Evolutionary conservation across 331 rosid genomes (phyloP).

Genomic region (Malus hybrid): DNA sequence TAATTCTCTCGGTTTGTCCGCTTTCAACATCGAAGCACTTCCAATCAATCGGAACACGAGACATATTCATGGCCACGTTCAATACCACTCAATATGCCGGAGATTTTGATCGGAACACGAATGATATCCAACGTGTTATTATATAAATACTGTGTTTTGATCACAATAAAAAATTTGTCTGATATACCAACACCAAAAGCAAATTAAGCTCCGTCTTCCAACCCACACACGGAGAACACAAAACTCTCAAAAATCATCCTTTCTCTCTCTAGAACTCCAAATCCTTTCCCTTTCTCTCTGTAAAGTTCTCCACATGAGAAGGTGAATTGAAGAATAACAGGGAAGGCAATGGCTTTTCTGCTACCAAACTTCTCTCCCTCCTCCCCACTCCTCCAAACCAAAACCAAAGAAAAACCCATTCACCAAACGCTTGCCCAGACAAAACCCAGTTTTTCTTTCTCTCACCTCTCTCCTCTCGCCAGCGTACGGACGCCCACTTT

Average conservation of each 20-base stretch:
- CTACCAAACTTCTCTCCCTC: conserved; percentile 56
- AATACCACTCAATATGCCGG: conserved; percentile 32
- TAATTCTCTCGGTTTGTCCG: neutral
- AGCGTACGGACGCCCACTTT: conserved; percentile 36
- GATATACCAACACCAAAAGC: conserved; percentile 10
- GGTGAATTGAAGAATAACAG: conserved; percentile 7
- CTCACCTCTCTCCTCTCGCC: conserved; percentile 25
- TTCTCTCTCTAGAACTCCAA: neutral
- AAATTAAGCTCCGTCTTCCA: conserved; percentile 23
- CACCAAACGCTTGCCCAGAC: conserved; percentile 35
- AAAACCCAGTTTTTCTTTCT: conserved; percentile 32
- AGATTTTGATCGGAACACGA: too few relatives aligned
- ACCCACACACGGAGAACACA: conserved; percentile 7
- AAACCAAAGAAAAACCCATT: conserved; percentile 41
- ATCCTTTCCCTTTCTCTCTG: neutral
- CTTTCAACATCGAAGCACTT: conserved; percentile 4
- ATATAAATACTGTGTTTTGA: accelerated
- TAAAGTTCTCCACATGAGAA: conserved; percentile 20
- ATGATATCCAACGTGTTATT: accelerated
- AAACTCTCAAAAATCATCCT: conserved; percentile 2
- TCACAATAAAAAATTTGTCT: too few relatives aligned
- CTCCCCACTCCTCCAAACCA: conserved; percentile 43
- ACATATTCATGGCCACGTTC: conserved; percentile 33
- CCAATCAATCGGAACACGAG: conserved; percentile 14
- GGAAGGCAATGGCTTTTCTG: conserved; percentile 61